Percentiles rank a stretch among this genome's conserved stretches.
Conservation (phyloP, 805 yeast genomes). For the Hanseniaspora singularis region DNA sequence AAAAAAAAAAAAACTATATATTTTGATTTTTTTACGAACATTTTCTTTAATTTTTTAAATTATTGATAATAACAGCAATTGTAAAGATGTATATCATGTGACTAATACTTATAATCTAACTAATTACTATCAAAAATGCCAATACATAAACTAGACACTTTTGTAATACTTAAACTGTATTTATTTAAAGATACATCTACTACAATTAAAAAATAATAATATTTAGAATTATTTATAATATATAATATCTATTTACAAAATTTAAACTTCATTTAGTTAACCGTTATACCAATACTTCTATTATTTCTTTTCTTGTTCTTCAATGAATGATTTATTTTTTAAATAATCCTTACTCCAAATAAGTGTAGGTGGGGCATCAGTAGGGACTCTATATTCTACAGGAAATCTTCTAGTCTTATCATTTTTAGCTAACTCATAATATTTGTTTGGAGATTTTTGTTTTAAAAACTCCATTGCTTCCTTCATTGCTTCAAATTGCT, state of each 20-base stretch:
- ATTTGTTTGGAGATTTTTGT: conserved; percentile 37
- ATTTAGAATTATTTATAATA: too few relatives aligned
- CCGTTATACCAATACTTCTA: too few relatives aligned
- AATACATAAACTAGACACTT: too few relatives aligned
- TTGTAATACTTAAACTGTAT: too few relatives aligned
- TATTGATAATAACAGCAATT: too few relatives aligned
- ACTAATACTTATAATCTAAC: too few relatives aligned
- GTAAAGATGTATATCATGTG: too few relatives aligned
- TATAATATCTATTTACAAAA: too few relatives aligned
- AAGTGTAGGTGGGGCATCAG: conserved; percentile 73
- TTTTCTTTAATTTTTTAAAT: neutral
- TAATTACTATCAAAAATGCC: too few relatives aligned
- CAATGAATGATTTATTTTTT: conserved; percentile 1
- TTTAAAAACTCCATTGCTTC: conserved; percentile 65
- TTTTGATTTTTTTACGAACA: neutral
- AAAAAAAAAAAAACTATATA: neutral
- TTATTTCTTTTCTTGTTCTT: neutral
- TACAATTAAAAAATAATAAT: neutral
- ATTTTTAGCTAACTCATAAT: conserved; percentile 48
- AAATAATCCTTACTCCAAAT: conserved; percentile 60
- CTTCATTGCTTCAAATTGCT: conserved; percentile 54
- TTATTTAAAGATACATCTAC: too few relatives aligned
- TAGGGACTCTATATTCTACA: conserved; percentile 74
- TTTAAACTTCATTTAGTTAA: too few relatives aligned
- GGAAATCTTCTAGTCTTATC: conserved; percentile 59